Base-by-base conservation (phyloP, 257 asterid genomes). In the Henckelia pumila region DNA sequence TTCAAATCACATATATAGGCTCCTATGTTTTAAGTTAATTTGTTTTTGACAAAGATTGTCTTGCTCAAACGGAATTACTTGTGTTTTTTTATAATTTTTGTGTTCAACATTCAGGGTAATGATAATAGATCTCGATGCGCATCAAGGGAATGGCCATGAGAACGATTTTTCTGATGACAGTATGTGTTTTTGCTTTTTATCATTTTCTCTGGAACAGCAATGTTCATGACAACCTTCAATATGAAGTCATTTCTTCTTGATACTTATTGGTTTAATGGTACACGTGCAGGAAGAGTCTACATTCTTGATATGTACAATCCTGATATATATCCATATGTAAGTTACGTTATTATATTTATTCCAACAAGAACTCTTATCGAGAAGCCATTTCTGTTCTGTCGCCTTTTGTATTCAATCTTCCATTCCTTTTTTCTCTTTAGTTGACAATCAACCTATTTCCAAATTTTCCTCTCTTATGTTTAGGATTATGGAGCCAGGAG, bases 81-180 rank as follows among this genome's bases (percentile, higher is more conserved):
- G 22, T 55, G 24, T 55, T 5, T 60, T 65, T 53, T 66, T 70
- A 78, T 73, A 67, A 81, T 28, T 70, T 69, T 58, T 53, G 56
- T 72, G 33, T 44, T 55, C 66, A 69, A 71, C 61, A 23, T 69
- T 70, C 84, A 90, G 99, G 87, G 95, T 84, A 74, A 83, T 93
- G 95, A 93, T 93, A 77, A 88, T 93, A 32, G 99, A 93, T 82
- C 97, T 93, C 70, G 99, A 93, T 80, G 99, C 97, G 23, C 97
- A 93, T 82, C 99, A 93, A 81, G 97, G 99, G 68, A 93, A 93
- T 22, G 97, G 99, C 66, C 99, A 93, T 72, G 97, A 86, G 66
- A 84, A 73, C 47, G 99, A 93, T 79, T 93, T 93, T 77, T 75
- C 87, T 22, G 68, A 71, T 61, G 97, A 93, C 80, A 76, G 97